Base-by-base conservation (phyloP, 768 basidiomycete genomes). In the Pulveroboletus sp. region DNA sequence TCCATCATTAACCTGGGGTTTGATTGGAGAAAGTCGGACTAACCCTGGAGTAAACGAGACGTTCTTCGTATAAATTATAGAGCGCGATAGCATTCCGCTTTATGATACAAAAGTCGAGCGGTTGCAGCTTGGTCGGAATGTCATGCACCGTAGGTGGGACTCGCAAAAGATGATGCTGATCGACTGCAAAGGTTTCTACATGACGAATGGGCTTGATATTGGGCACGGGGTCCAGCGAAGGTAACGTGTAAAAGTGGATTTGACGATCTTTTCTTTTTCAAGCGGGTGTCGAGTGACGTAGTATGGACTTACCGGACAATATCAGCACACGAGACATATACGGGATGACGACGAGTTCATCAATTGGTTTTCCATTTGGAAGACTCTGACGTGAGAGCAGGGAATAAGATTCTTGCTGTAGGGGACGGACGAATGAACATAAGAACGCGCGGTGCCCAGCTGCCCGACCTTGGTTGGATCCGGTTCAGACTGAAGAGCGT, bases 191-290 rank as follows among this genome's bases (percentile, higher is more conserved):
- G 0, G 86, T 74, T 17, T 87, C 69, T 5, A 90, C 87, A 50
- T 94, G 84, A 38, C 92, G 79, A 20, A 97, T 75, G 3, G 94
- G 87, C 48, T 86, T 86, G 52, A 90, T 83, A 11, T 70, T 75
- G 5, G 71, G 68, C 0, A 90, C 75, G 1, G 81, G 78, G 50
- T 94, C 90, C 17, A 97, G 77, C 5, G 83, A 80, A 1, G 95
- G 94, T 1, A 94, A 72, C 0, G 82, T 77, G 57, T 90, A 89
- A 62, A 97, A 85, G 62, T 87, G 79, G 4, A 98, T 69, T 53
- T 82, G 79, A 51, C 74, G 77, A 49, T 84, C 85, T 75, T 53
- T 37, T 11, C 8, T 17, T 24, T 36, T 25, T 48, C 52, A 50
- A 56, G 40, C 29, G 9, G 33, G 4, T n/a, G 34, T 21, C 13